Evolutionary conservation across 805 yeast genomes (phyloP), one percentile per base, ranked within the genome.

Genomic region (Myxozyma nipponensis): DNA sequence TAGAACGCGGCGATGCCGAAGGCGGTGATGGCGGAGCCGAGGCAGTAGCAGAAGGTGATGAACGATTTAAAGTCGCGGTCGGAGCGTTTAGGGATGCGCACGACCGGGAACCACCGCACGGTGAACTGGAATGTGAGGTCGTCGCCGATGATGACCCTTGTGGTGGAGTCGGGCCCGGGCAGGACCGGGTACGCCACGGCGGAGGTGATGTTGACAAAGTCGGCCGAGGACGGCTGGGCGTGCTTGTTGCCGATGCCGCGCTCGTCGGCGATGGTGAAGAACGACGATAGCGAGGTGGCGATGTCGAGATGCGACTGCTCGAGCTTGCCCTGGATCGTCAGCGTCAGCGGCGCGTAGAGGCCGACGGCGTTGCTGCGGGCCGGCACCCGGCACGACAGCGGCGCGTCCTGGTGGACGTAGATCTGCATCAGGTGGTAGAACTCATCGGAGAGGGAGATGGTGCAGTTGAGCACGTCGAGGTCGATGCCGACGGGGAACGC

Each of bases 341-440:
- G 73, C 4, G 79, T 75, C 48, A 84, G 66, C 3, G 91, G 90
- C 10, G 83, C 68, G 32, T 13, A 46, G 22, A 42, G 47, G 21
- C 30, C 37, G 43, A 40, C 44, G 32, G 53, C 39, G 15, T 75
- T 74, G 9, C 21, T 10, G 18, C 76, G 68, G 50, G 78, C 65
- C 2, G 85, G 84, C 7, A 83, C 58, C 48, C 83, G 71, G 65
- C 93, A 85, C 42, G 84, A 76, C 62, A 81, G 79, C 25, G 93
- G 93, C 6, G 77, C 81, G 63, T 85, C 93, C 63, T 84, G 84
- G 65, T 85, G 93, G 39, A 85, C 70, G 63, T 84, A 84, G 42
- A 84, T 70, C 68, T 85, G 91, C 65, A 85, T 82, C 51, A 84
- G 64, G 62, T 85, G 93, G 63, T 77, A 85, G 37, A 79, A 61